Conservation (phyloP, 1,284 basidiomycete species). For the Termitomyces sp. region DNA sequence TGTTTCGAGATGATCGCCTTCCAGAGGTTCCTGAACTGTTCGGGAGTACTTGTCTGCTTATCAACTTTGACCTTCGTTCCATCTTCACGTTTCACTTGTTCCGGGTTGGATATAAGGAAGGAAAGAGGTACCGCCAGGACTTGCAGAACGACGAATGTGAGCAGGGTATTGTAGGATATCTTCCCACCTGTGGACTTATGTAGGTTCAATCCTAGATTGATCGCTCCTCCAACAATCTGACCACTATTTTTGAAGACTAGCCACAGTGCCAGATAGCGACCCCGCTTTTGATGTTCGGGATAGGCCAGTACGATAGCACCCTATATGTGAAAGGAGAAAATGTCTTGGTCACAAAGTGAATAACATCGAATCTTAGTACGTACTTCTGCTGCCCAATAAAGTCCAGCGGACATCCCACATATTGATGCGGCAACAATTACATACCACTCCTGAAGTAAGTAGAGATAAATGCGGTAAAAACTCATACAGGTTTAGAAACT, state of each 20-base stretch:
- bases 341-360: background rate
- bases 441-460: slow-evolving; percentile 16
- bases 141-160: slow-evolving; percentile 18
- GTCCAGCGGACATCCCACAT: slow-evolving; percentile 16
- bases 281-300: slow-evolving; percentile 18
- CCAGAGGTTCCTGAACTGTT: slow-evolving; percentile 16
- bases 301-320: slow-evolving; percentile 20
- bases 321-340: background rate
- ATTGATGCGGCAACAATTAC: slow-evolving; percentile 16
- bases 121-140: slow-evolving; percentile 14
- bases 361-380: background rate
- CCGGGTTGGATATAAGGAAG: slow-evolving; percentile 19
- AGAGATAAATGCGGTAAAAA: background rate
- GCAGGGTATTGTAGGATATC: slow-evolving; percentile 17
- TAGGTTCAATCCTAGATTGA: slow-evolving; percentile 19
- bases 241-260: slow-evolving; percentile 20
- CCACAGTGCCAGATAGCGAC: slow-evolving; percentile 22
- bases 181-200: slow-evolving; percentile 19
- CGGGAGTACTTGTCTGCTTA: slow-evolving; percentile 13
- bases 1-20: slow-evolving; percentile 12
- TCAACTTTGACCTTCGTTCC: slow-evolving; percentile 19
- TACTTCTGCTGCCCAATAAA: slow-evolving; percentile 19
- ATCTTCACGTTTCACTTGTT: slow-evolving; percentile 20
- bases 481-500: background rate
- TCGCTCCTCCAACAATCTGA: slow-evolving; percentile 22